Evolutionary conservation across 176 grass and related monocot genomes (phyloP), one percentile per base, ranked within the genome.

Genomic region (Carex pumila): DNA sequence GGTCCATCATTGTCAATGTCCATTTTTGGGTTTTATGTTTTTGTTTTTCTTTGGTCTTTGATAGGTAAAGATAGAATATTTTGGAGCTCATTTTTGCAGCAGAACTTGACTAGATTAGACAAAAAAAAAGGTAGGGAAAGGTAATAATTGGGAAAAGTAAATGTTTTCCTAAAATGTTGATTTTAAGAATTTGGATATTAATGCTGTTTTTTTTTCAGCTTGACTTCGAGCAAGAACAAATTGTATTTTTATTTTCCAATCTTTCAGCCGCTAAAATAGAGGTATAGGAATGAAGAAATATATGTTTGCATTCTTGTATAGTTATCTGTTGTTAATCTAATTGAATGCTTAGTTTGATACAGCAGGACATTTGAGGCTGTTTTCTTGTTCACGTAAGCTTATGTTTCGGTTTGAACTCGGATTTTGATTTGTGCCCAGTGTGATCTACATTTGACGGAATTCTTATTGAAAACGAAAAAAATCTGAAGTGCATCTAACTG

Each of bases 1-100:
- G 74, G 14, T 13, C 47, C 79, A 19, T 78, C 55, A 34, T n/a
- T 61, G 15, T n/a, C 14, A 12, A 29, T 84, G 17, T 86, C 80
- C 37, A 61, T 84, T 54, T 79, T 55, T 54, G 79, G 79, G 19
- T 55, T 82, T 83, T 83, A 76, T 71, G 9, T 83, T 11, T 21
- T 78, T 61, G n/a, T 65, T 82, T 76, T 71, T 30, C 19, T 89
- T 61, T 58, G 84, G 39, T 81, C 66, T 37, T 30, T 85, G 47
- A 45, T 74, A 55, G 41, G 29, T 73, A 71, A 62, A 71, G 31
- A 17, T 85, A 72, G 9, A 66, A 45, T 71, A 47, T 43, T 13
- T 47, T 6, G 7, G 37, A 71, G 39, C 7, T 13, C 37, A 45
- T 43, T 21, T 43, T 47, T 71, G 1, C 68, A 7, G 15, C 66